These are phyloP conservation scores for Ceratobasidium sp. DNA, from an alignment of 1,284 basidiomycete genomes.

Conservation along the genomic window DNA sequence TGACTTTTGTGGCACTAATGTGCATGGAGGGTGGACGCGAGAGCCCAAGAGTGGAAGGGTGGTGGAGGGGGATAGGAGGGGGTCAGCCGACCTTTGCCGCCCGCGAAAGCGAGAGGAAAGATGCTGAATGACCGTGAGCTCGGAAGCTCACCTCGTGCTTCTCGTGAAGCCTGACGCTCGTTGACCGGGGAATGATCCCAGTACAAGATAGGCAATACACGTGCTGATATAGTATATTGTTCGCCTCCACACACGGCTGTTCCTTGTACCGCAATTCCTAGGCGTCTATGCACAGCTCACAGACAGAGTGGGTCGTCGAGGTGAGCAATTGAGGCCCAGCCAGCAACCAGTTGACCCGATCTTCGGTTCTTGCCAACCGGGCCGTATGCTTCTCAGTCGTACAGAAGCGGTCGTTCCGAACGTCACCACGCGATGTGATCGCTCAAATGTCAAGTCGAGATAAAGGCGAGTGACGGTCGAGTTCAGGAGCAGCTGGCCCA, in stretches of 20 bases:
- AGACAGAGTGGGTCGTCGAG: background rate
- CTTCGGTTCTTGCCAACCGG: background rate
- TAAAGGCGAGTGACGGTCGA: slow-evolving; percentile 1
- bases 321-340: background rate
- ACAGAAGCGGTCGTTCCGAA: background rate
- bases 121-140: slow-evolving; percentile 1
- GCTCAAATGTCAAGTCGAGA: background rate
- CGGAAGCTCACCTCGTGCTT: slow-evolving; percentile 33
- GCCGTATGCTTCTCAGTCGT: slow-evolving; percentile 2
- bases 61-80: slow-evolving; percentile 8
- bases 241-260: slow-evolving; percentile 22
- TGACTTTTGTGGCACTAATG: slow-evolving; percentile 2
- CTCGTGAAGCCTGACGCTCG: slow-evolving; percentile 31
- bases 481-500: background rate
- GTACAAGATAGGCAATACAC: slow-evolving; percentile 29
- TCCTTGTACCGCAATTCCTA: background rate
- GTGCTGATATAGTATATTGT: background rate
- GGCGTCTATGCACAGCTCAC: background rate
- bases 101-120: slow-evolving; percentile 7
- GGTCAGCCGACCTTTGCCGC: background rate
- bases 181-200: slow-evolving; percentile 1
- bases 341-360: slow-evolving; percentile 6
- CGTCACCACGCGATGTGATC: background rate
- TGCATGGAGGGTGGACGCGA: slow-evolving; percentile 12
- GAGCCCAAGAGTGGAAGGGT: slow-evolving; percentile 9